A percentile compares a stretch with the other conserved stretches of the same genome.
phyloP scores from a whole-genome alignment of 2,329 filamentous ascomycete genomes.

The Colletotrichum plurivorum region DNA sequence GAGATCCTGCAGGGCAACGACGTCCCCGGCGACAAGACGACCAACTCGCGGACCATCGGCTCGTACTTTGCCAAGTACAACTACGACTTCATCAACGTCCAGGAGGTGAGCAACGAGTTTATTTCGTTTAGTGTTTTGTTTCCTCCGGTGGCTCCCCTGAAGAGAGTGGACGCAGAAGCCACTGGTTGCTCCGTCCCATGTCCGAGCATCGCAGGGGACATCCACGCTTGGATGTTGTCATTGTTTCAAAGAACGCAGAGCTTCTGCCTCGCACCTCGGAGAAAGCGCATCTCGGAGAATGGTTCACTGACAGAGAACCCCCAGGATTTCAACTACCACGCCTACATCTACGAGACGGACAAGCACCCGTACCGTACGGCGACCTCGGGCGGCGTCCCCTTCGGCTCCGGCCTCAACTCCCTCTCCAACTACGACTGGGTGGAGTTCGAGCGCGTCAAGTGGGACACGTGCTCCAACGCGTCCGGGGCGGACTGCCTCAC shows the following conservation, averaged over 20 bases:
- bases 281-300: background rate
- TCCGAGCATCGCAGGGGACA: constrained; percentile 3
- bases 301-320: background rate
- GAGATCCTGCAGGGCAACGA: constrained; percentile 70
- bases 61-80: constrained; percentile 67
- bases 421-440: constrained; percentile 71
- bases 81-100: constrained; percentile 75
- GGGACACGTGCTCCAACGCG: constrained; percentile 70
- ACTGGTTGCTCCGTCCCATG: constrained; percentile 11
- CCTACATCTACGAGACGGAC: constrained; percentile 72
- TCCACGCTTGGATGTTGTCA: constrained; percentile 15
- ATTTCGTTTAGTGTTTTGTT: background rate
- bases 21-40: constrained; percentile 72
- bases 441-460: constrained; percentile 70
- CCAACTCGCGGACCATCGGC: constrained; percentile 71
- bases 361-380: constrained; percentile 72
- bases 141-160: background rate
- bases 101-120: constrained; percentile 62
- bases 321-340: constrained; percentile 68
- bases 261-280: background rate
- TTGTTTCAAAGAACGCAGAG: constrained; percentile 11
- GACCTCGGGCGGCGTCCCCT: constrained; percentile 74
- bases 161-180: constrained; percentile 12
- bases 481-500: constrained; percentile 74
- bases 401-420: constrained; percentile 76